A percentile compares a stretch with the other conserved stretches of the same genome.
These are phyloP conservation scores for Barnettozyma salicaria DNA, from an alignment of 805 yeast genomes.

Conservation along the genomic window DNA sequence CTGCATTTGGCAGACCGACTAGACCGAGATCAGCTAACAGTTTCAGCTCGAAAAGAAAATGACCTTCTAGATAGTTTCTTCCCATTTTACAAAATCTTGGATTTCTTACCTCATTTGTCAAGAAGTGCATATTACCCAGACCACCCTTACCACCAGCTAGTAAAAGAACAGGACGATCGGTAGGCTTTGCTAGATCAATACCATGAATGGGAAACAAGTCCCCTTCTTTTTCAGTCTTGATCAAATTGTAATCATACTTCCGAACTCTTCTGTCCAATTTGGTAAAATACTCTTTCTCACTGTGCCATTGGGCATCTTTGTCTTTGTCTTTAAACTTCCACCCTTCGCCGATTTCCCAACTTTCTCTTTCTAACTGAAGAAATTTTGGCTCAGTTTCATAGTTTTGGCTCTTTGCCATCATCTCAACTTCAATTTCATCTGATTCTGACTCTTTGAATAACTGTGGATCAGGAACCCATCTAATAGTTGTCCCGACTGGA, in stretches of 20 bases:
- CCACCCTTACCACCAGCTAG: constrained; percentile 91
- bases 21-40: constrained; percentile 88
- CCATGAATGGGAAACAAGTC: constrained; percentile 84
- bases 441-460: constrained; percentile 27
- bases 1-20: constrained; percentile 96
- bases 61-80: constrained; percentile 56
- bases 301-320: constrained; percentile 59
- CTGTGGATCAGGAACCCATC: constrained; percentile 78
- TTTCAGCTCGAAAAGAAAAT: constrained; percentile 77
- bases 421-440: constrained; percentile 27
- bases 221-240: constrained; percentile 47
- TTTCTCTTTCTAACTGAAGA: constrained; percentile 58
- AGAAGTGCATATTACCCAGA: constrained; percentile 92
- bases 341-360: constrained; percentile 68
- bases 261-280: constrained; percentile 58
- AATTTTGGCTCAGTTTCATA: constrained; percentile 32
- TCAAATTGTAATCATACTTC: constrained; percentile 53
- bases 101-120: constrained; percentile 75
- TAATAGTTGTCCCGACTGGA: constrained; percentile 84
- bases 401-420: constrained; percentile 28
- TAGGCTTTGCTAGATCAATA: constrained; percentile 57
- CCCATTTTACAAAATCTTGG: constrained; percentile 87
- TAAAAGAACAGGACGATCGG: constrained; percentile 61
- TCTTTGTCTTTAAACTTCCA: constrained; percentile 79
- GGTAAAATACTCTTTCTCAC: constrained; percentile 57